These are phyloP conservation scores for Colletotrichum siamense DNA, from an alignment of 2,329 filamentous ascomycete genomes.

Conservation along the genomic window DNA sequence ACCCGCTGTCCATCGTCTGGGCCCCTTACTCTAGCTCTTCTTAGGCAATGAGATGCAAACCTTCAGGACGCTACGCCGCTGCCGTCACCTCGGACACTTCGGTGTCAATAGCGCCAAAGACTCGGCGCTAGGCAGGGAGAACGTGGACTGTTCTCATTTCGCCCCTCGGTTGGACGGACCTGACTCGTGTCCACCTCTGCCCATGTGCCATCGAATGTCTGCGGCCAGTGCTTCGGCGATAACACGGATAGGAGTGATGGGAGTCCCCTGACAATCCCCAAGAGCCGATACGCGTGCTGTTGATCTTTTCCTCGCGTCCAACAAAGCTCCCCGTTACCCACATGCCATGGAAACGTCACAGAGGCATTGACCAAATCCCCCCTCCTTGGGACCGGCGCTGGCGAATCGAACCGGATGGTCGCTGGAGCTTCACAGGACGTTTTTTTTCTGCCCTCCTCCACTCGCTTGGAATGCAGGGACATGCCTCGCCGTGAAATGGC, in stretches of 20 bases:
- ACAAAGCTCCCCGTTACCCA: neutral
- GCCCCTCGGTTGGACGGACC: neutral
- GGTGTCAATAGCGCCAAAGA: neutral
- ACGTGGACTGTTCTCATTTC: neutral
- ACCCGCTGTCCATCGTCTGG: neutral
- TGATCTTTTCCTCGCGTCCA: neutral
- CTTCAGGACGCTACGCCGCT: neutral
- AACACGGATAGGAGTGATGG: neutral
- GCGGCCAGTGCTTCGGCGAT: neutral
- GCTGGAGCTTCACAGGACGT: neutral
- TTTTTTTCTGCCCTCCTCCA: neutral
- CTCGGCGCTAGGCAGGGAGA: neutral
- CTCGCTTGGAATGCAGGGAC: neutral
- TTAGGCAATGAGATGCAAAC: neutral
- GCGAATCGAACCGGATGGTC: neutral
- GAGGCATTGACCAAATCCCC: neutral
- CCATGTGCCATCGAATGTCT: neutral
- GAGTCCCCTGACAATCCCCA: neutral
- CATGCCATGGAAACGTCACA: neutral
- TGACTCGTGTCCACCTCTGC: constrained; percentile 5
- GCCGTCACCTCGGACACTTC: neutral
- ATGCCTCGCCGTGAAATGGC: neutral
- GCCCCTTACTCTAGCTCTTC: neutral
- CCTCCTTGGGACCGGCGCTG: neutral
- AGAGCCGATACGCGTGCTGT: neutral